phyloP scores from a whole-genome alignment of 306 rosid species.

The Trifolium pratense region DNA sequence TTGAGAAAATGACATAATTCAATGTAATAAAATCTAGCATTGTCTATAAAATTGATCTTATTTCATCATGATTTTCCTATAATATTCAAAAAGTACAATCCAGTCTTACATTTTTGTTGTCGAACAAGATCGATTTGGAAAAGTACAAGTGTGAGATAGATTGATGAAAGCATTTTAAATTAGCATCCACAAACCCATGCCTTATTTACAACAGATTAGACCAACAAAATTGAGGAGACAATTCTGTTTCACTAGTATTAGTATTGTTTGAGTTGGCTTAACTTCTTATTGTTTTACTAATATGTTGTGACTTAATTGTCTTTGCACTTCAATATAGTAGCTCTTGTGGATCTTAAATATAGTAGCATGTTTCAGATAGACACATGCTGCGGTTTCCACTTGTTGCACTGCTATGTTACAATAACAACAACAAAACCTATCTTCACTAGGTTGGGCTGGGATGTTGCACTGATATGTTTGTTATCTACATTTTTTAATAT shows the following conservation, averaged over 20 bases:
- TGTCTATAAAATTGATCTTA: not conserved
- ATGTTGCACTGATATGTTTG: constrained; percentile 1
- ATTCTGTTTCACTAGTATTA: not conserved
- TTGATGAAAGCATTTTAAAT: not conserved
- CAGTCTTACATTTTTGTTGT: not conserved
- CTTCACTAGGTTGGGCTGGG: not conserved
- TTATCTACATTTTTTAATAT: not conserved
- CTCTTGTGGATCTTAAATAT: constrained; percentile 9
- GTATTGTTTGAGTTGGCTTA: constrained; percentile 19
- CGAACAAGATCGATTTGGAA: not conserved
- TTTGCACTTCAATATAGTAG: not conserved
- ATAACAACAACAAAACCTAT: not conserved
- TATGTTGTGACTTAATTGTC: not conserved
- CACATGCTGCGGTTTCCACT: too few relatives aligned
- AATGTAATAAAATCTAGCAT: not conserved
- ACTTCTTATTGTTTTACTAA: constrained; percentile 5
- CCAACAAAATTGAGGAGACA: not conserved
- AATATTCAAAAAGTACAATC: not conserved
- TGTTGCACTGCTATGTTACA: constrained; percentile 6
- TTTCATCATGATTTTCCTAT: not conserved
- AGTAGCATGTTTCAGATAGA: not conserved
- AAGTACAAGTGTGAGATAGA: not conserved
- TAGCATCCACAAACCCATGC: not conserved
- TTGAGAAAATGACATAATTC: too few relatives aligned
- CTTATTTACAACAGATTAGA: not conserved